Percentiles rank a stretch among this genome's conserved stretches.
phyloP scores from a whole-genome alignment of 306 rosid genomes.

The Mucuna pruriens region DNA sequence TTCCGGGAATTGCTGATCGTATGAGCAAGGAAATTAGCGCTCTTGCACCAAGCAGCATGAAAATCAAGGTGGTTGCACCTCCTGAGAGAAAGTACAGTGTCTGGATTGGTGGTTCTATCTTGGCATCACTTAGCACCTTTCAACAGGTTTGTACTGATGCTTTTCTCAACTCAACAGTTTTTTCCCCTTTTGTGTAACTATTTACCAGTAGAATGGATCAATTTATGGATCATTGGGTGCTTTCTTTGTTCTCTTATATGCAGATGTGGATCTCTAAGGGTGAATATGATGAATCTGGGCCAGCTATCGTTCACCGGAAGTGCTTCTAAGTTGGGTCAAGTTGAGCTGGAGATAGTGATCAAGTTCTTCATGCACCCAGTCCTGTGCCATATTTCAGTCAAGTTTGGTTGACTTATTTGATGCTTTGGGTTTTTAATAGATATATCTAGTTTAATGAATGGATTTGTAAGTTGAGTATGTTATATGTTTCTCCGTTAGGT shows the following conservation, averaged over 20 bases:
- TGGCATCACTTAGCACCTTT: conserved; percentile 81
- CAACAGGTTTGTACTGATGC: conserved; percentile 57
- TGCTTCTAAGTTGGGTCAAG: conserved; percentile 58
- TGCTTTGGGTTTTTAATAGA: conserved; percentile 51
- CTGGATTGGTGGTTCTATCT: conserved; percentile 84
- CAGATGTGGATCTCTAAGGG: conserved; percentile 87
- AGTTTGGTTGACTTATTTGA: conserved; percentile 57
- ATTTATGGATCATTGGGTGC: neutral
- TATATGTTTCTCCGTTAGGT: conserved; percentile 48
- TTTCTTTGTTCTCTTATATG: conserved; percentile 32
- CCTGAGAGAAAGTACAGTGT: conserved; percentile 83
- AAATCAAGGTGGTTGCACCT: conserved; percentile 83
- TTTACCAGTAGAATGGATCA: neutral
- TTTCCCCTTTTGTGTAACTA: neutral
- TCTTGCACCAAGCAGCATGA: conserved; percentile 87
- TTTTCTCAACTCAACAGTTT: neutral
- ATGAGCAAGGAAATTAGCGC: conserved; percentile 85
- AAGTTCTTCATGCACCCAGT: conserved; percentile 40
- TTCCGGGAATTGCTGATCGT: conserved; percentile 77
- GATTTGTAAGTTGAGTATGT: conserved; percentile 55
- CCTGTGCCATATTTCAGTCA: conserved; percentile 51
- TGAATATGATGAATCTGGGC: conserved; percentile 81
- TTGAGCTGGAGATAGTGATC: conserved; percentile 37
- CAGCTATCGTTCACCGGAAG: conserved; percentile 76
- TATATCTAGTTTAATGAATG: conserved; percentile 56